phyloP scores from a whole-genome alignment of 345 rosid genomes.

The Brassica carinata region DNA sequence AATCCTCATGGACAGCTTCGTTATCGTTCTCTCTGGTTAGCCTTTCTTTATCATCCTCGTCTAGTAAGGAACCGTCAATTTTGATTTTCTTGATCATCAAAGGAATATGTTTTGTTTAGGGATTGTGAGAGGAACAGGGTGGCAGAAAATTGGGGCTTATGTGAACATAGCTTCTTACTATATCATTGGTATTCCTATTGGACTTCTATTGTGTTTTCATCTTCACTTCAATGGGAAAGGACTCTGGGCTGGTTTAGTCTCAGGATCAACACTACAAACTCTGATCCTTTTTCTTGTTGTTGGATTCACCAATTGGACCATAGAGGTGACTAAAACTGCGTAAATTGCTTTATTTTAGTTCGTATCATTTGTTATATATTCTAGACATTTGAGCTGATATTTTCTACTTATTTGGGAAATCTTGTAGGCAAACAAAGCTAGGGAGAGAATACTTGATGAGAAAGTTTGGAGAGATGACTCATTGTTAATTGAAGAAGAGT shows the following conservation, averaged over 20 bases:
- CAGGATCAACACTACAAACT: conserved; percentile 58
- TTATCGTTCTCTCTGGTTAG: conserved; percentile 36
- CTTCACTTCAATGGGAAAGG: conserved; percentile 53
- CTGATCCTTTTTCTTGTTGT: conserved; percentile 46
- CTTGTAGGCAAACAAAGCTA: conserved; percentile 49
- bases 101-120: conserved; percentile 40
- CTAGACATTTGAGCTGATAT: neutral
- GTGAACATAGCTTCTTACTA: conserved; percentile 64
- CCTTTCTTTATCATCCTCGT: neutral
- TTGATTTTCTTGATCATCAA: neutral
- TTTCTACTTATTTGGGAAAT: neutral
- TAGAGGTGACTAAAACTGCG: conserved; percentile 46
- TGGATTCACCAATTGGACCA: conserved; percentile 54
- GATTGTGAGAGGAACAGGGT: conserved; percentile 68
- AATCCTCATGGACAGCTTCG: conserved; percentile 41
- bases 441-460: conserved; percentile 44
- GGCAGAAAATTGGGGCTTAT: conserved; percentile 68
- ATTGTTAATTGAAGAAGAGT: neutral
- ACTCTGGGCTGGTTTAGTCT: conserved; percentile 57
- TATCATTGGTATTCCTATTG: conserved; percentile 56
- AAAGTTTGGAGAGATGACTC: conserved; percentile 20
- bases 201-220: conserved; percentile 48
- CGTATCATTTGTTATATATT: neutral
- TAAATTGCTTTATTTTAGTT: neutral
- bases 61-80: neutral